Base-by-base conservation (phyloP, 345 rosid genomes). In the Litchi chinensis region DNA sequence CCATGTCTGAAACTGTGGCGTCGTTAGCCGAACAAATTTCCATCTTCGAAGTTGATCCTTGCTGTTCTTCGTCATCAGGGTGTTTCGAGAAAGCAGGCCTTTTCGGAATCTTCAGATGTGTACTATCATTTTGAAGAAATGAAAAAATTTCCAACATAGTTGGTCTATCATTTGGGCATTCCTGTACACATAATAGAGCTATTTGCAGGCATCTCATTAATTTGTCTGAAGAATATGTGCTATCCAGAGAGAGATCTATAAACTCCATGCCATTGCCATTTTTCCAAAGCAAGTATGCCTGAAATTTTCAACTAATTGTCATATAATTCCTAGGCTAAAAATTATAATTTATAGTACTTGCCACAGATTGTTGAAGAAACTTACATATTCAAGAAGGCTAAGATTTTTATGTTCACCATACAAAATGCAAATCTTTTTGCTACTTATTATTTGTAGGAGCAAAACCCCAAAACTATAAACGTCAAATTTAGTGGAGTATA, bases 331-430 rank as follows among this genome's bases (percentile, higher is more conserved):
- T 32, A 32, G 37, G 37, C 37, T 32, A 1, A n/a, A n/a, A 32
- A 32, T 32, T 32, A 32, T 32, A 32, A 32, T 32, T 32, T 32
- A 32, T 32, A 32, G 37, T 32, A 32, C 2, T 32, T 32, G 37
- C 3, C 37, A 32, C 1, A 32, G 37, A 32, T 32, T 32, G 1
- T 67, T 7, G 74, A 66, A 67, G 16, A 18, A 16, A 70, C 76
- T 70, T 32, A 72, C 77, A 37, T 81, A 65, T 70, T 76, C 77
- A 15, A 56, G 66, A 24, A 81, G 73, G 60, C 22, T 67, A 7
- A 59, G 41, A 63, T 76, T 69, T 32, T 68, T 71, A 22, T 54
- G 0, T 6, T 65, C 10, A 41, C 40, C 66, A 67, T 67, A 32
- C 5, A 43, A 21, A 12, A 32, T 32, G 4, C 52, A 16, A 39